Percentiles rank a stretch among this genome's conserved stretches.
Conservation (phyloP, 495 filamentous ascomycete species). For the Lophiotrema nucula region DNA sequence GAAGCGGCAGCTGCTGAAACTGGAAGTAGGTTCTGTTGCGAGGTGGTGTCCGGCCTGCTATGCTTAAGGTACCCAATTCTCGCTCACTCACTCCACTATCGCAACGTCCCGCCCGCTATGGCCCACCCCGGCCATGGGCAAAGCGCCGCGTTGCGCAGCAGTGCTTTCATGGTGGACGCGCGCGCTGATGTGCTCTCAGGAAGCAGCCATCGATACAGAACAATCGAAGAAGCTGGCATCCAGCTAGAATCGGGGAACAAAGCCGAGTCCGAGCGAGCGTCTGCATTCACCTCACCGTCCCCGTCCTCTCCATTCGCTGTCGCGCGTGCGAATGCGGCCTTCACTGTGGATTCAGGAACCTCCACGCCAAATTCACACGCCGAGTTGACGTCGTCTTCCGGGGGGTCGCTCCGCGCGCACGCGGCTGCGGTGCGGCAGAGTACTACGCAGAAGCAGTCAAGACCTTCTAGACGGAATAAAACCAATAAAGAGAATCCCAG, state of each 20-base stretch:
- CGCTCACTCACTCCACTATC: conserved; percentile 4
- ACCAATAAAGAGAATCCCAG: background rate
- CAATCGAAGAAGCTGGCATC: background rate
- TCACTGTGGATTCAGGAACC: background rate
- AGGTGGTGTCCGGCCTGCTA: conserved; percentile 24
- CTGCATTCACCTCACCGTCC: background rate
- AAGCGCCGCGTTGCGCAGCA: background rate
- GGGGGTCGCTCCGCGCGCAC: conserved; percentile 1
- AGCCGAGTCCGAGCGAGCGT: conserved; percentile 1
- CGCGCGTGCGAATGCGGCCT: conserved; percentile 1
- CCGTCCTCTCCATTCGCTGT: background rate
- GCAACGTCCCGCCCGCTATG: conserved; percentile 7
- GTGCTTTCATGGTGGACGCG: background rate
- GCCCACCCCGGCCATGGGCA: background rate
- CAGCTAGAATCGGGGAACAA: conserved; percentile 5
- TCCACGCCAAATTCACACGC: background rate
- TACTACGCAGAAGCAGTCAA: conserved; percentile 12
- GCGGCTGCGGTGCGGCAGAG: conserved; percentile 1
- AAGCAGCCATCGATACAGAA: background rate
- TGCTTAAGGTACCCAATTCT: conserved; percentile 21
- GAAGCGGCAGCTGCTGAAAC: conserved; percentile 26
- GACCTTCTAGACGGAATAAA: conserved; percentile 4
- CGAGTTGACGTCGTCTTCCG: conserved; percentile 25
- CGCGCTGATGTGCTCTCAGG: conserved; percentile 1
- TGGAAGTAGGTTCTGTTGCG: conserved; percentile 30